A percentile compares a stretch with the other conserved stretches of the same genome.
Evolutionary conservation across 148 eudicot species (phyloP).

Genomic region (Spergularia bocconei): DNA sequence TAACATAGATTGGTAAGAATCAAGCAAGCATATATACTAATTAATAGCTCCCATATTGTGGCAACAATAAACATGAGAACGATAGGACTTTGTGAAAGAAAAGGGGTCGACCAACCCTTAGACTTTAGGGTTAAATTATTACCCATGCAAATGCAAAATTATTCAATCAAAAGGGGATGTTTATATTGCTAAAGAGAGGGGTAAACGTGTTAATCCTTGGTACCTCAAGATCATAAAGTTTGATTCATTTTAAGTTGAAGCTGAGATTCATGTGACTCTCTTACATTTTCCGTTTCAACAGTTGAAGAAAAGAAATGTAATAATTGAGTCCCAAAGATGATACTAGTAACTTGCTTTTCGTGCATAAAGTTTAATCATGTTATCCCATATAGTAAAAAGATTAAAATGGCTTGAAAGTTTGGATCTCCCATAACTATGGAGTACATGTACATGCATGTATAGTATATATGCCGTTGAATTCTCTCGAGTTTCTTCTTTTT

Average conservation of each 20-base stretch:
- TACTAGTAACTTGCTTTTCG: background rate
- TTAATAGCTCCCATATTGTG: slow-evolving; percentile 13
- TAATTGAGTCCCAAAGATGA: slow-evolving; percentile 9
- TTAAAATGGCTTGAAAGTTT: background rate
- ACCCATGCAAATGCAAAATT: background rate
- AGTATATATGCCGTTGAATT: no score
- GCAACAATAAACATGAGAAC: slow-evolving; percentile 8
- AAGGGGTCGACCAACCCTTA: slow-evolving; percentile 1
- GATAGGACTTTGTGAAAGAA: slow-evolving; percentile 12
- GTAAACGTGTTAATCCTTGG: slow-evolving; percentile 21
- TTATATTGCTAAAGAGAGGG: background rate
- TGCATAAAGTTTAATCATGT: background rate
- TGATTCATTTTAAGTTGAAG: background rate
- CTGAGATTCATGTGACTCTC: slow-evolving; percentile 18
- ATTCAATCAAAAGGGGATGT: slow-evolving; percentile 12
- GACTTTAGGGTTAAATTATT: slow-evolving; percentile 15
- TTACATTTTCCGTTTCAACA: slow-evolving; percentile 11
- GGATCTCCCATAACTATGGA: slow-evolving; percentile 1
- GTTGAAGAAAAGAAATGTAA: slow-evolving; percentile 6
- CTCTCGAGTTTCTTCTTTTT: no score
- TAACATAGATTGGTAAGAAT: background rate
- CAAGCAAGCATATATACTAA: no score
- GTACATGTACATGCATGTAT: background rate
- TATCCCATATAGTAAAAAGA: background rate
- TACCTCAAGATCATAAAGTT: slow-evolving; percentile 1